Base-by-base conservation (phyloP, 371 early-diverging fungal genomes). In the Circinella umbellata region DNA sequence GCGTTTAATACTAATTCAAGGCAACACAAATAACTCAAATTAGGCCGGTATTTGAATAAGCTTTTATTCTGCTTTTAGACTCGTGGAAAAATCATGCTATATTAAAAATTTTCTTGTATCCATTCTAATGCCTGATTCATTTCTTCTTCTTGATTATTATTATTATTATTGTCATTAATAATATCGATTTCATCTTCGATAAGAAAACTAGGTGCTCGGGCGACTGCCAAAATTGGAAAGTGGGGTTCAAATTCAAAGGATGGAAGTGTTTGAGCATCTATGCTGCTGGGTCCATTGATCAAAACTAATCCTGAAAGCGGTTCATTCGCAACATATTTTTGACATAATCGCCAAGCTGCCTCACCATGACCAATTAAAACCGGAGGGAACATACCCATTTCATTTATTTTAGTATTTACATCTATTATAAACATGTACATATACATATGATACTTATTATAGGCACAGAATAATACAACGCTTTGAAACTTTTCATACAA, bases 301-400 rank as follows among this genome's bases (percentile, higher is more conserved):
- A 82, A 60, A 0, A 78, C 70, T 15, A 80, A 53, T 7, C 76
- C 83, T 59, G 83, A 79, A 1, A 76, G 79, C 2, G 83, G 83
- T n/a, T 82, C 68, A 38, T 80, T 80, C 37, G 77, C 73, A 0
- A 82, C 80, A 61, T 70, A 82, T 34, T 80, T 80, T 70, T 80
- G 74, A 36, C 74, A 71, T 11, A 79, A 62, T 10, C 76, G 66
- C 76, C 79, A 75, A 11, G 80, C 76, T 18, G 67, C 68, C 20
- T 68, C 53, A 17, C 77, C 80, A 48, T 72, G 68, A 9, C 79
- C 80, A 42, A 82, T 69, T 17, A 82, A 35, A 35, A 82, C 48
- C 5, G 83, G 83, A 36, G 83, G 83, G 39, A 82, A 82, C 51
- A 76, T 78, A 7, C 73, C 76, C 48, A 76, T 69, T 34, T 78